Evolutionary conservation across 139 green algal genomes (phyloP).

Genomic region (Deuterostichococcus epilithicus): DNA sequence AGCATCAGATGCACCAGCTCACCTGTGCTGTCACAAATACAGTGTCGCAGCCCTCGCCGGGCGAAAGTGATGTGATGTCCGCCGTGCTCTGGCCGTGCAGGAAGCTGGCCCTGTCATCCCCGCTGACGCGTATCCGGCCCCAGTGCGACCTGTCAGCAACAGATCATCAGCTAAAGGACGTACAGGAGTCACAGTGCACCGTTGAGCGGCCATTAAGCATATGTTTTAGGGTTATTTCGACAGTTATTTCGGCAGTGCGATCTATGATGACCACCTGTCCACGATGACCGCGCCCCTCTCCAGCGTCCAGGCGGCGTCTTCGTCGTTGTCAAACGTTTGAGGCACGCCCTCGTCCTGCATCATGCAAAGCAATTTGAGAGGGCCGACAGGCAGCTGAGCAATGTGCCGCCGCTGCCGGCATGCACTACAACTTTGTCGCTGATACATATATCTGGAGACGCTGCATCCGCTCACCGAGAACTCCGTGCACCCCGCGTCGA

Average conservation of each 20-base stretch:
- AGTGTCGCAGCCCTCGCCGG: slow-evolving; percentile 57
- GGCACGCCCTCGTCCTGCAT: slow-evolving; percentile 43
- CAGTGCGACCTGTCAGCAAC: slow-evolving; percentile 55
- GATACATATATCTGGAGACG: neutral
- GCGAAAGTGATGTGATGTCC: slow-evolving; percentile 38
- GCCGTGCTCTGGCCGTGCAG: slow-evolving; percentile 70
- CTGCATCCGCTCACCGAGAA: slow-evolving; percentile 43
- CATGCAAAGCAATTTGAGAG: neutral
- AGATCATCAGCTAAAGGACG: neutral
- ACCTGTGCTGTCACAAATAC: slow-evolving; percentile 23
- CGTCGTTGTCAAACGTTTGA: slow-evolving; percentile 49
- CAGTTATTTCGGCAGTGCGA: neutral
- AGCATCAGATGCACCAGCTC: neutral
- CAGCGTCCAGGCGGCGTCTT: slow-evolving; percentile 41
- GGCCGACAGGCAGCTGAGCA: neutral
- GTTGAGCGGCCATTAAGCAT: too few relatives aligned
- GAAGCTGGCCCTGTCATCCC: slow-evolving; percentile 46
- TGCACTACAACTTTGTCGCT: neutral
- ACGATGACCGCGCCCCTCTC: slow-evolving; percentile 49
- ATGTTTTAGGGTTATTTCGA: slow-evolving; percentile 2
- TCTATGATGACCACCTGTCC: slow-evolving; percentile 26
- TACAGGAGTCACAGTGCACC: too few relatives aligned
- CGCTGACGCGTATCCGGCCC: slow-evolving; percentile 60
- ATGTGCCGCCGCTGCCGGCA: too few relatives aligned
- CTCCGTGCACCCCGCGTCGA: slow-evolving; percentile 35